Percentiles rank a stretch among this genome's conserved stretches.
These are phyloP conservation scores for Fusarium subglutinans DNA, from an alignment of 2,329 filamentous ascomycete genomes.

Conservation along the genomic window DNA sequence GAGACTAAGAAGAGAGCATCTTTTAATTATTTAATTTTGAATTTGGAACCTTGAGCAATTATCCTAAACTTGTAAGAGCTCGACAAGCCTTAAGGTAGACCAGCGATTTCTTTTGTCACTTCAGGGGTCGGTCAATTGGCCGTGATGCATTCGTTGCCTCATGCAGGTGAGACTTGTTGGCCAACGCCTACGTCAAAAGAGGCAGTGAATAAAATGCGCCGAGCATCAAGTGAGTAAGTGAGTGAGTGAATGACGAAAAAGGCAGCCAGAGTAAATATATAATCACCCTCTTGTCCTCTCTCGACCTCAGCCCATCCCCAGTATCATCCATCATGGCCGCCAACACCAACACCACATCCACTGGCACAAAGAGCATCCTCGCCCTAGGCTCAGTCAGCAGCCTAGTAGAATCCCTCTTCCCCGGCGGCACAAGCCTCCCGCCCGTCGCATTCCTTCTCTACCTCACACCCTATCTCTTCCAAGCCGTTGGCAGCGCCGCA, in stretches of 20 bases:
- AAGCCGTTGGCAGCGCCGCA: not conserved
- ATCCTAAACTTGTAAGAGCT: too few relatives aligned
- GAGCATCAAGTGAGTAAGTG: not conserved
- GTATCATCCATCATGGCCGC: not conserved
- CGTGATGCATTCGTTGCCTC: not conserved
- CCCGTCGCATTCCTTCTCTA: not conserved
- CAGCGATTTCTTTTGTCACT: not conserved
- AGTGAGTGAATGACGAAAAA: not conserved
- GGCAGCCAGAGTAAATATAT: not conserved
- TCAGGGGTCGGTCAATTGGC: not conserved
- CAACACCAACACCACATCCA: not conserved
- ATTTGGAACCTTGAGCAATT: too few relatives aligned
- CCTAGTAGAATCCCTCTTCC: conserved; percentile 5
- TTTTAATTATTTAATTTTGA: rapidly evolving
- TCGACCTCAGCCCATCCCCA: not conserved
- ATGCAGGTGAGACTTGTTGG: conserved; percentile 1
- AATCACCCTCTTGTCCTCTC: not conserved
- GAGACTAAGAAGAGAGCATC: too few relatives aligned
- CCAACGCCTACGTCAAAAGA: not conserved
- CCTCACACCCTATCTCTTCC: conserved; percentile 4
- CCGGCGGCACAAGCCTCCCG: not conserved
- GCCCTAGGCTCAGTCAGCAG: not conserved
- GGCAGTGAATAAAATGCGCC: not conserved
- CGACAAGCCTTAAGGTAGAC: not conserved
- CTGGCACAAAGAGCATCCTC: not conserved